A percentile compares a stretch with the other conserved stretches of the same genome.
Evolutionary conservation across 345 rosid genomes (phyloP).

Genomic region (Citrus reticulata): DNA sequence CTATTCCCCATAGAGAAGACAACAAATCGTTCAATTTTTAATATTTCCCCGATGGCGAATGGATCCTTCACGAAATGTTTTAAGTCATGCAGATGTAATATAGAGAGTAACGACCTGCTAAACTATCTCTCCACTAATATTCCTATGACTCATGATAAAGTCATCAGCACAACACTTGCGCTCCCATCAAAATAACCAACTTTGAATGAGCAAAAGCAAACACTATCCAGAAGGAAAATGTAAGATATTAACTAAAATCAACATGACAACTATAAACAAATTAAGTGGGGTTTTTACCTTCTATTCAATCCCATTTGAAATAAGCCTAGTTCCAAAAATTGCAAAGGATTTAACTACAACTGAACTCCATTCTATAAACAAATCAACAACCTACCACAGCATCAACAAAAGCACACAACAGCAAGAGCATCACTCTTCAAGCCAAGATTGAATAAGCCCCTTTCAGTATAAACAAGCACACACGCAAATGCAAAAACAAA

Average conservation of each 20-base stretch:
- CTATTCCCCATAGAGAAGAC: neutral
- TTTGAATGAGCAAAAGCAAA: too few relatives aligned
- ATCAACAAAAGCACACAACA: neutral
- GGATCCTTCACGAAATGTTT: neutral
- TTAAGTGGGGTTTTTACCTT: neutral
- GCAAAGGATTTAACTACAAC: neutral
- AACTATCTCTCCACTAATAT: neutral
- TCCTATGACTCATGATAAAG: neutral
- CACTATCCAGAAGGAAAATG: neutral
- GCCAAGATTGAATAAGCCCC: constrained; percentile 7
- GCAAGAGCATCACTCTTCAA: neutral
- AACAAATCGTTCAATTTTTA: neutral
- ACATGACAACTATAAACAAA: neutral
- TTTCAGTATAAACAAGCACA: neutral
- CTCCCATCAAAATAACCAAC: neutral
- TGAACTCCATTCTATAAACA: neutral
- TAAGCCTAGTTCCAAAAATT: neutral
- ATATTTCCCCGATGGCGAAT: neutral
- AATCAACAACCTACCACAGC: constrained; percentile 7
- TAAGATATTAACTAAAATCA: neutral
- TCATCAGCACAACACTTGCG: neutral
- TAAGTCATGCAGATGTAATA: neutral
- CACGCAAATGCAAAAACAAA: neutral
- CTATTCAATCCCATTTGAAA: neutral
- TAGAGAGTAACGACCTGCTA: neutral